Percentiles rank a stretch among this genome's conserved stretches.
Conservation (phyloP, 768 basidiomycete genomes). For the Trichaptum fuscoviolaceum region DNA sequence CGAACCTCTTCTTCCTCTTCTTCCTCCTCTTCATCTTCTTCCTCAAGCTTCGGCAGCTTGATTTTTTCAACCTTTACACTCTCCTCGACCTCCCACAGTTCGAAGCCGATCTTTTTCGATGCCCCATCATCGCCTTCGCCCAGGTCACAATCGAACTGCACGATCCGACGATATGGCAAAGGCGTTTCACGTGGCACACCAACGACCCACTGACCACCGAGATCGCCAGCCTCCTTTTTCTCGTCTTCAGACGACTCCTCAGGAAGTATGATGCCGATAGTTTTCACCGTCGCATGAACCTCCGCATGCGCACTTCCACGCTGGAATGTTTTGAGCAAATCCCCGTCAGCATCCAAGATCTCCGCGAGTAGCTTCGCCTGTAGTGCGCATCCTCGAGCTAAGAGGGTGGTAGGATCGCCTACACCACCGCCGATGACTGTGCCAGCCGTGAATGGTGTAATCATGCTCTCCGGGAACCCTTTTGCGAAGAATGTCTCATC, state of each 20-base stretch:
- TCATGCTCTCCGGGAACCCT: slow-evolving; percentile 56
- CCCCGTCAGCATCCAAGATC: slow-evolving; percentile 38
- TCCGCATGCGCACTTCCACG: slow-evolving; percentile 35
- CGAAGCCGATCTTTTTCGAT: slow-evolving; percentile 50
- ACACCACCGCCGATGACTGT: slow-evolving; percentile 67
- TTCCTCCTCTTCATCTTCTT: slow-evolving; percentile 49
- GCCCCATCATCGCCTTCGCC: slow-evolving; percentile 26
- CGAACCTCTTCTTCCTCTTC: slow-evolving; percentile 60
- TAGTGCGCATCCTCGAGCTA: slow-evolving; percentile 71
- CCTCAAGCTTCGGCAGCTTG: slow-evolving; percentile 38
- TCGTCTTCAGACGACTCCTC: slow-evolving; percentile 30
- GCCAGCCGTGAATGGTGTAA: slow-evolving; percentile 61
- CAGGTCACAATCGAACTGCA: slow-evolving; percentile 54
- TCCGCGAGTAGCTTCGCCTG: slow-evolving; percentile 61
- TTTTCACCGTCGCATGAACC: slow-evolving; percentile 53
- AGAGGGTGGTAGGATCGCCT: slow-evolving; percentile 73
- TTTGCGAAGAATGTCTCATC: slow-evolving; percentile 47
- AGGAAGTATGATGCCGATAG: slow-evolving; percentile 66
- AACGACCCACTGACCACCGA: slow-evolving; percentile 63
- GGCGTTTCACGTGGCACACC: slow-evolving; percentile 68
- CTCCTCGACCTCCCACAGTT: slow-evolving; percentile 77
- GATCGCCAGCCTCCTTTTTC: slow-evolving; percentile 23
- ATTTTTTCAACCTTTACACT: slow-evolving; percentile 58
- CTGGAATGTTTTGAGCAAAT: slow-evolving; percentile 47
- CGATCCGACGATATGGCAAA: slow-evolving; percentile 57